Evolutionary conservation across 768 basidiomycete species (phyloP), one percentile per base, ranked within the genome.

Genomic region (Russula griseocarnosa): DNA sequence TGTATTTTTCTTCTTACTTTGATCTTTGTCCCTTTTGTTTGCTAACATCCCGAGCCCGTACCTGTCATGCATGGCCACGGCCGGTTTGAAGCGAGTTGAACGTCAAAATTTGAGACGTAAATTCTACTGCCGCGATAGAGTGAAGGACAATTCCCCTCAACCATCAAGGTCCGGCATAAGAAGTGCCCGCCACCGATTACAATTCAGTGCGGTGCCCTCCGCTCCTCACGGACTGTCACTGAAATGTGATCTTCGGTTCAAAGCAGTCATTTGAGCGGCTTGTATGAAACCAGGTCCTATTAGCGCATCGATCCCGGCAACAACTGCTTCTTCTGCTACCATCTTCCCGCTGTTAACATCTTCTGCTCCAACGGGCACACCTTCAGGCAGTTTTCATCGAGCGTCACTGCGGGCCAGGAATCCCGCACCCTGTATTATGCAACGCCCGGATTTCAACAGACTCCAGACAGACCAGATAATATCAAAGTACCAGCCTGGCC

Each of bases 111-210:
- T 60, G 22, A 55, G 62, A 13, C 62, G 66, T 14, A 67, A 58
- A 47, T 50, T n/a, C 59, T 13, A 38, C 64, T 14, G 66, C 66
- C n/a, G 66, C 66, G 26, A 66, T 63, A 52, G 66, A 67, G 59
- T 67, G 66, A 64, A 66, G 66, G 49, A 67, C 66, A 20, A 67
- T 67, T 5, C 66, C 66, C n/a, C 66, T 64, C 13, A n/a, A 67
- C 66, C 10, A 67, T 67, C 55, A 67, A 67, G 55, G 63, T 66
- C 51, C 60, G 66, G 40, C 64, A 67, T 67, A 67, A 67, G 60
- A 67, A 67, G 57, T 64, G 66, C 32, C 66, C 66, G 10, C 63
- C 66, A 1, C 66, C 66, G 0, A 60, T 67, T 26, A 65, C 64
- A 22, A 61, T 67, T 3, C 66, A 66, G 66, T 67, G 47, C 60